Evolutionary conservation across 768 basidiomycete species (phyloP).

Genomic region (Crepidotus variabilis): DNA sequence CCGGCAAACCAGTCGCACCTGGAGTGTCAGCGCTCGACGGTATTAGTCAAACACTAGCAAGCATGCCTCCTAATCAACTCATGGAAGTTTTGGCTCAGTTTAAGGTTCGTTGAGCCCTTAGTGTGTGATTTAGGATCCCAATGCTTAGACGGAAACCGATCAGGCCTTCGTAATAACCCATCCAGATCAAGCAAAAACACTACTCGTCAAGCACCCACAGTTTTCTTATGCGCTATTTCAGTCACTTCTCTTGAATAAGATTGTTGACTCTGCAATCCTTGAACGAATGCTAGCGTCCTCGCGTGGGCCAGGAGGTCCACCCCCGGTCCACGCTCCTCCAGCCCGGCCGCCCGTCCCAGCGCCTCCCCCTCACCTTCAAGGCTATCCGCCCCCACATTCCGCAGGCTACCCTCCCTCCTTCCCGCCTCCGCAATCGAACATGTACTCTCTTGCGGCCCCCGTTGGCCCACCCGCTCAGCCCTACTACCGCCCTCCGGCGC

Average conservation of each 20-base stretch:
- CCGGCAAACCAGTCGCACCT: conserved; percentile 69
- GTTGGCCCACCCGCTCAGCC: conserved; percentile 27
- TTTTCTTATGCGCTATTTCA: conserved; percentile 96
- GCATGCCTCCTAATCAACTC: conserved; percentile 77
- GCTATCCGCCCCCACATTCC: conserved; percentile 25
- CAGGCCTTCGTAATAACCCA: conserved; percentile 91
- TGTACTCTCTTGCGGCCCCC: conserved; percentile 18
- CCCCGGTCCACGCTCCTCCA: conserved; percentile 14
- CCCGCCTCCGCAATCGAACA: conserved; percentile 22
- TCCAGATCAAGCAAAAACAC: conserved; percentile 80
- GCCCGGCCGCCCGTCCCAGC: conserved; percentile 21
- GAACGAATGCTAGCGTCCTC: conserved; percentile 58
- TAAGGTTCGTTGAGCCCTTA: conserved; percentile 63
- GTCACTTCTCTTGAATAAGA: conserved; percentile 87
- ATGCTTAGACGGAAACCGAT: not conserved
- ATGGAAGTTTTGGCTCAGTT: conserved; percentile 96
- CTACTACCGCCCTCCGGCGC: conserved; percentile 31
- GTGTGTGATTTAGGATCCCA: not conserved
- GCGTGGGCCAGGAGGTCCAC: conserved; percentile 15
- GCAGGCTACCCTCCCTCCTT: conserved; percentile 27
- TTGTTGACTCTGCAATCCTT: conserved; percentile 84
- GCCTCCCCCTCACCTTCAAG: conserved; percentile 29
- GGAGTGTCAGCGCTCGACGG: conserved; percentile 74
- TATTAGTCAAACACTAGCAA: conserved; percentile 83
- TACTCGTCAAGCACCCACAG: conserved; percentile 86